Conservation (phyloP, 2,329 filamentous ascomycete species). For the Fusarium lateritium region DNA sequence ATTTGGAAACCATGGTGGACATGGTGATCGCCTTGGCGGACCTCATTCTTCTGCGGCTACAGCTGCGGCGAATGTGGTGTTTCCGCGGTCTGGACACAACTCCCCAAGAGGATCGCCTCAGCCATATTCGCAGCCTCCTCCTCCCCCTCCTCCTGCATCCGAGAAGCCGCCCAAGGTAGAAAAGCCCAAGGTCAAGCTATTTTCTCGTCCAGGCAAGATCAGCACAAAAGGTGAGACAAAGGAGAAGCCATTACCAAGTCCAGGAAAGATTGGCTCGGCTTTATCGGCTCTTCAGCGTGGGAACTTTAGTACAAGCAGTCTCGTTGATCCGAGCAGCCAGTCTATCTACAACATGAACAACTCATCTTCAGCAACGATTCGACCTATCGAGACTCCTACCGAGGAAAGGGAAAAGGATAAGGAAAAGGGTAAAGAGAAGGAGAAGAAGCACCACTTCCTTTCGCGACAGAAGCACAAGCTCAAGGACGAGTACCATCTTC, state of each 20-base stretch:
- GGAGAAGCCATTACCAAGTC: constrained; percentile 79
- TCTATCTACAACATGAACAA: constrained; percentile 83
- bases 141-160: constrained; percentile 55
- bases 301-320: constrained; percentile 80
- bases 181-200: constrained; percentile 85
- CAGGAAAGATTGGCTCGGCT: constrained; percentile 78
- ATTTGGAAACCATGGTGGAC: constrained; percentile 62
- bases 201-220: constrained; percentile 83
- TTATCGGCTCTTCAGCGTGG: constrained; percentile 75
- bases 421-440: constrained; percentile 73
- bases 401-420: constrained; percentile 61
- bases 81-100: constrained; percentile 73
- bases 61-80: constrained; percentile 79
- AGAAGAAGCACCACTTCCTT: constrained; percentile 85
- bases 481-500: constrained; percentile 80
- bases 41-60: constrained; percentile 76
- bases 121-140: constrained; percentile 57
- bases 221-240: constrained; percentile 77
- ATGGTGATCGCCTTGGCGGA: constrained; percentile 69
- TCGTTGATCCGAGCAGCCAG: constrained; percentile 72
- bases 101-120: constrained; percentile 62
- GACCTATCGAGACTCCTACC: constrained; percentile 69
- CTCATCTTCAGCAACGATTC: constrained; percentile 81
- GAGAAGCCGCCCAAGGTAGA: constrained; percentile 75
- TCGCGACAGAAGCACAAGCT: constrained; percentile 85